A percentile compares a stretch with the other conserved stretches of the same genome.
phyloP scores from a whole-genome alignment of 1,284 basidiomycete genomes.

The Mycena sp. region DNA sequence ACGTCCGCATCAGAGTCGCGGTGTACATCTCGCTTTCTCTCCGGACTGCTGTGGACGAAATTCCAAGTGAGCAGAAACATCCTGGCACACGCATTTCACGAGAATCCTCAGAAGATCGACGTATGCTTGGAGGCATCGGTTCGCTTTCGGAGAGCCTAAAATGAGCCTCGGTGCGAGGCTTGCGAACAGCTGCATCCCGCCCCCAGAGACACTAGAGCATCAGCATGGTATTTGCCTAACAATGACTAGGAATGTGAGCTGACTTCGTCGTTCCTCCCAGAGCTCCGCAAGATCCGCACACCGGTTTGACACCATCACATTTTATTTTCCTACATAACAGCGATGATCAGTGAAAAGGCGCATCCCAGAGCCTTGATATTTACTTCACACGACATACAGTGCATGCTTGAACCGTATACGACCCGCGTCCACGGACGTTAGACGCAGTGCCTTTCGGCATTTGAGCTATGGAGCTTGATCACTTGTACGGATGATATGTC shows the following conservation, averaged over 20 bases:
- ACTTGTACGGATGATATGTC: too few relatives aligned
- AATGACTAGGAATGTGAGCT: background rate
- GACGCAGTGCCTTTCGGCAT: background rate
- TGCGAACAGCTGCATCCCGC: slow-evolving; percentile 23
- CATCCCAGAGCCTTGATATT: background rate
- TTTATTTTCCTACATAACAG: slow-evolving; percentile 28
- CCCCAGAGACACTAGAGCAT: slow-evolving; percentile 33
- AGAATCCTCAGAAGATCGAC: slow-evolving; percentile 11
- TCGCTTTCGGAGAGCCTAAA: slow-evolving; percentile 31
- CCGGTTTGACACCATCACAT: slow-evolving; percentile 34
- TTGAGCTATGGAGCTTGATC: too few relatives aligned
- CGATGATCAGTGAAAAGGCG: background rate
- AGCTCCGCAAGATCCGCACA: slow-evolving; percentile 16
- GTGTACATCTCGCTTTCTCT: background rate
- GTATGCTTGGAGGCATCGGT: slow-evolving; percentile 25
- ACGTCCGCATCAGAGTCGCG: background rate
- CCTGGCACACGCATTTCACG: slow-evolving; percentile 22
- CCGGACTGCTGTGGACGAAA: slow-evolving; percentile 4
- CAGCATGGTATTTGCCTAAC: background rate
- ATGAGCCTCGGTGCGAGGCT: slow-evolving; percentile 35
- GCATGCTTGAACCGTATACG: slow-evolving; percentile 34
- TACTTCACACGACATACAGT: slow-evolving; percentile 33
- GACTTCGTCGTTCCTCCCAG: slow-evolving; percentile 12
- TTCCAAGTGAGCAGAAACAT: slow-evolving; percentile 12
- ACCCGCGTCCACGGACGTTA: slow-evolving; percentile 21